These are phyloP conservation scores for Colletotrichum karsti DNA, from an alignment of 2,329 filamentous ascomycete species.

Conservation along the genomic window DNA sequence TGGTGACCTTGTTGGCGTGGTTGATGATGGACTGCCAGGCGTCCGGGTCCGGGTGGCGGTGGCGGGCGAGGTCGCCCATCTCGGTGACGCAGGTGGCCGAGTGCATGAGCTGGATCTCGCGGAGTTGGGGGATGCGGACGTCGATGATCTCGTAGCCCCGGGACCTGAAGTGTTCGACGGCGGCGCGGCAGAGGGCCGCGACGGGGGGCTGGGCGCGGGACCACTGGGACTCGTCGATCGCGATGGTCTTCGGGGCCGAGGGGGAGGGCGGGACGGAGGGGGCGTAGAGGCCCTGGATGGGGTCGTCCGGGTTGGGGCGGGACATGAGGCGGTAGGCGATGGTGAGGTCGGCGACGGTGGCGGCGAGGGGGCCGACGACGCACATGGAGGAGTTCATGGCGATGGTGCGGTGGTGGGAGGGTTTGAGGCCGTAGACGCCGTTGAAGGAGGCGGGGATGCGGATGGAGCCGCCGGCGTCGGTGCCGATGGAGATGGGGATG, in stretches of 20 bases:
- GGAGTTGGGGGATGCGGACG: slow-evolving; percentile 72
- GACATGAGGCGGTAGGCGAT: slow-evolving; percentile 85
- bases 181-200: slow-evolving; percentile 65
- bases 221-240: slow-evolving; percentile 68
- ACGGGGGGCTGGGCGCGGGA: slow-evolving; percentile 67
- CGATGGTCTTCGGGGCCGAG: slow-evolving; percentile 68
- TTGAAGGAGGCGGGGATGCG: slow-evolving; percentile 80
- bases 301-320: slow-evolving; percentile 68
- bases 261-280: slow-evolving; percentile 57
- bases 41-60: slow-evolving; percentile 50
- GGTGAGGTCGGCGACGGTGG: slow-evolving; percentile 79
- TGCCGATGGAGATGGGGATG: slow-evolving; percentile 78
- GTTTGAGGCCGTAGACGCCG: slow-evolving; percentile 83
- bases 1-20: slow-evolving; percentile 73
- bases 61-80: slow-evolving; percentile 55
- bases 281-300: slow-evolving; percentile 69
- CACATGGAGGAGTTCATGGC: slow-evolving; percentile 62
- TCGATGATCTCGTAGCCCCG: slow-evolving; percentile 61
- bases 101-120: slow-evolving; percentile 80
- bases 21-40: slow-evolving; percentile 66
- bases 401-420: slow-evolving; percentile 76
- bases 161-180: slow-evolving; percentile 66
- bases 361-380: slow-evolving; percentile 79
- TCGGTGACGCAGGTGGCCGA: slow-evolving; percentile 81
- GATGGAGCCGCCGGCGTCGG: slow-evolving; percentile 78